Evolutionary conservation across 2,329 filamentous ascomycete species (phyloP), one percentile per base, ranked within the genome.

Genomic region (Xylaria sp.): DNA sequence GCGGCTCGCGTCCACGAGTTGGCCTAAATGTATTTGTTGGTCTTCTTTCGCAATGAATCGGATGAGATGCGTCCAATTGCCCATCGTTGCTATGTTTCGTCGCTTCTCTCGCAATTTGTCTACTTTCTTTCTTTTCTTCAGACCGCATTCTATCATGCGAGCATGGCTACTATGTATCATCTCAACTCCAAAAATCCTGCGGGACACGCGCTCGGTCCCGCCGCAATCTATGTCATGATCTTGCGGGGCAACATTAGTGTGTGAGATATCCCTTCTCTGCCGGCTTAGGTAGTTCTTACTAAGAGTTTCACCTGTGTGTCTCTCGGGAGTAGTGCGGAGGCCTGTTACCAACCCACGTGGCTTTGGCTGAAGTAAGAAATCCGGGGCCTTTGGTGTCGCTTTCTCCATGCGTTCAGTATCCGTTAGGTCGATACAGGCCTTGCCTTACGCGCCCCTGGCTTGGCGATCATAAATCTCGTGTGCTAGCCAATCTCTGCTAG

Each of bases 31-130:
- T 9, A 59, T n/a, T 29, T 67, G 67, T 5, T 62, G 33, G 49
- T 69, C 67, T 45, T 69, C 67, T 55, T 63, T 56, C 56, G 67
- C 67, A 33, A 69, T 60, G 27, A 69, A 69, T 42, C 67, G 67
- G 64, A 69, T 67, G 33, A 69, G 64, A 25, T 69, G 67, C 10
- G 67, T 67, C 67, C 67, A 69, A 44, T 62, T 64, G 20, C 60
- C 67, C 67, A 69, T 69, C 42, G n/a, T 0, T 27, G 9, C 51
- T 45, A 22, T 44, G 27, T 25, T 31, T 31, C 27, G 20, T 33
- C 25, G 4, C n/a, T 54, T 5, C 42, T 45, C 9, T 22, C 2
- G 13, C 5, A 13, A 27, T 7, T 45, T 22, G 20, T 57, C 33
- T 54, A 15, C 29, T 55, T 58, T 27, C 15, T 25, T 42, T 11